Conservation (phyloP, 2,329 filamentous ascomycete species). For the Pseudofabraea citricarpa region DNA sequence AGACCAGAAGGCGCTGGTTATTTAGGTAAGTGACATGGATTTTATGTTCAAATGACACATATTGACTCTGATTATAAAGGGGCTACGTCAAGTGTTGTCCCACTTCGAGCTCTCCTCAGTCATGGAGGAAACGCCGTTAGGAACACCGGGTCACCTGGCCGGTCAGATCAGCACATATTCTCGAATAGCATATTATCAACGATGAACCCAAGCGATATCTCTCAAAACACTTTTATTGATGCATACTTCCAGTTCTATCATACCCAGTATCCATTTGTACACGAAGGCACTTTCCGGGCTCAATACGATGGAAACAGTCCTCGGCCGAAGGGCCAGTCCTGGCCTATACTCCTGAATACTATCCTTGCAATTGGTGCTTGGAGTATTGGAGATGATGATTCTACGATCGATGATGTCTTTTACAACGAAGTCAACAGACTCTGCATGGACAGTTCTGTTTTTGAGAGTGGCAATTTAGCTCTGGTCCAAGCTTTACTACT, state of each 20-base stretch:
- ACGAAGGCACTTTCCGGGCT: constrained; percentile 13
- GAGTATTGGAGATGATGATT: constrained; percentile 10
- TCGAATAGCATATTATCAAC: not conserved
- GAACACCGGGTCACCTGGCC: not conserved
- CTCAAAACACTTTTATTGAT: constrained; percentile 9
- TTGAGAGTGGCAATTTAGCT: constrained; percentile 40
- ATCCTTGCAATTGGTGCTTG: constrained; percentile 16
- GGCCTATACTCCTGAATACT: constrained; percentile 14
- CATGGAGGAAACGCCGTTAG: not conserved
- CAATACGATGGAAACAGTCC: constrained; percentile 10
- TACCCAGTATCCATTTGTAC: constrained; percentile 14
- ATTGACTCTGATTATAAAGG: constrained; percentile 1
- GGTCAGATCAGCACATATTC: not conserved
- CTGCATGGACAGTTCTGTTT: constrained; percentile 30
- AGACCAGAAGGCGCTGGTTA: constrained; percentile 31
- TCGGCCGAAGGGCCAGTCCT: constrained; percentile 12
- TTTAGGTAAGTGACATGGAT: constrained; percentile 14
- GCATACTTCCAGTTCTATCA: constrained; percentile 16
- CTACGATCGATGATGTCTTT: constrained; percentile 9
- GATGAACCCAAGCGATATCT: not conserved
- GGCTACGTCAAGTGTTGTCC: constrained; percentile 11
- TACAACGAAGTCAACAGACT: constrained; percentile 22
- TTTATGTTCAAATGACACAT: not conserved
- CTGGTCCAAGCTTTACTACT: constrained; percentile 41
- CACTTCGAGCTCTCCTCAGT: constrained; percentile 4